Conservation (phyloP, 2,329 filamentous ascomycete genomes). For the Penicillium corylophilum region DNA sequence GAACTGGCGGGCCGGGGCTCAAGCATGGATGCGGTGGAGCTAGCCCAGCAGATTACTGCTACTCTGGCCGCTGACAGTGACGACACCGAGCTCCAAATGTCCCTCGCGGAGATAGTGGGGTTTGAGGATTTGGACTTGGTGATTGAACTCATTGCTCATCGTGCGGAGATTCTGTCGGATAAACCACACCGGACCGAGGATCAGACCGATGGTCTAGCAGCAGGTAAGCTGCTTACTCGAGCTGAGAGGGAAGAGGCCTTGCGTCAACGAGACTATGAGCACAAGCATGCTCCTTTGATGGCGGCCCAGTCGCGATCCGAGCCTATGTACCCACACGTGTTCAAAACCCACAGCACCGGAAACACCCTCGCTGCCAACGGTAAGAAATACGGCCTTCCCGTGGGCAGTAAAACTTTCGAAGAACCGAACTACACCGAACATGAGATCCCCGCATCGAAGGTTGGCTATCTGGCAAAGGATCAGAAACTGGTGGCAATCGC, state of each 20-base stretch:
- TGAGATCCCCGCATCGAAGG: slow-evolving; percentile 75
- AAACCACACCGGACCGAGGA: slow-evolving; percentile 29
- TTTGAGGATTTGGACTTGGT: slow-evolving; percentile 93
- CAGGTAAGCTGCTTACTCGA: slow-evolving; percentile 66
- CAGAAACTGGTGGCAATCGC: slow-evolving; percentile 75
- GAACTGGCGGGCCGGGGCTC: slow-evolving; percentile 64
- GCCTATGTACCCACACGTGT: slow-evolving; percentile 88
- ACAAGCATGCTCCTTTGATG: slow-evolving; percentile 74
- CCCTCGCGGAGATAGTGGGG: slow-evolving; percentile 83
- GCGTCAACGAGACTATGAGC: slow-evolving; percentile 71
- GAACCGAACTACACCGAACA: slow-evolving; percentile 85
- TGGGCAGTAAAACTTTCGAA: slow-evolving; percentile 70
- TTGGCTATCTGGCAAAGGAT: slow-evolving; percentile 69
- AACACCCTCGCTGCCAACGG: slow-evolving; percentile 81
- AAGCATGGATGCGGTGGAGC: slow-evolving; percentile 66
- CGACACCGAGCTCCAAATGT: slow-evolving; percentile 88
- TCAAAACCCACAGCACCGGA: slow-evolving; percentile 76
- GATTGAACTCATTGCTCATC: slow-evolving; percentile 80
- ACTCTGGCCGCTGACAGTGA: slow-evolving; percentile 67
- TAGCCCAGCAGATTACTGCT: slow-evolving; percentile 74
- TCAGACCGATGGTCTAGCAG: slow-evolving; percentile 46
- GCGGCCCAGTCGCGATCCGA: slow-evolving; percentile 69
- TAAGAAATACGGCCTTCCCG: slow-evolving; percentile 76
- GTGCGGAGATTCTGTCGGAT: slow-evolving; percentile 62
- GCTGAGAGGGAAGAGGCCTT: slow-evolving; percentile 77